Evolutionary conservation across 164 flowering plant species (phyloP).

Genomic region (Vitis vinifera): ASM3070453v1 NC_081805.1:27338501-27339000

Average conservation of each 20-base stretch:
- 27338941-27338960: slow-evolving; percentile 4
- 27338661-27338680: slow-evolving; percentile 37
- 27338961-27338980: no score
- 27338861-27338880: slow-evolving; percentile 8
- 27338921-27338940: no score
- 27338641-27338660: slow-evolving; percentile 71
- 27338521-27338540: slow-evolving; percentile 78
- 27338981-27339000: no score
- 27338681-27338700: slow-evolving; percentile 7
- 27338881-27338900: background rate
- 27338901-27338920: slow-evolving; percentile 10
- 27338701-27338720: no score
- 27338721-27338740: no score
- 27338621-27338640: slow-evolving; percentile 65
- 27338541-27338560: slow-evolving; percentile 72
- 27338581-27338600: slow-evolving; percentile 67
- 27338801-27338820: slow-evolving; percentile 43
- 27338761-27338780: slow-evolving; percentile 6
- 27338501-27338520: slow-evolving; percentile 80
- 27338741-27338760: background rate
- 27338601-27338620: slow-evolving; percentile 77
- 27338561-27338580: slow-evolving; percentile 76
- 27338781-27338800: slow-evolving; percentile 19
- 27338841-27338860: slow-evolving; percentile 29
- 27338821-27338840: slow-evolving; percentile 38